Conservation (phyloP, 495 filamentous ascomycete species). For the Penicillium paxilli region DNA sequence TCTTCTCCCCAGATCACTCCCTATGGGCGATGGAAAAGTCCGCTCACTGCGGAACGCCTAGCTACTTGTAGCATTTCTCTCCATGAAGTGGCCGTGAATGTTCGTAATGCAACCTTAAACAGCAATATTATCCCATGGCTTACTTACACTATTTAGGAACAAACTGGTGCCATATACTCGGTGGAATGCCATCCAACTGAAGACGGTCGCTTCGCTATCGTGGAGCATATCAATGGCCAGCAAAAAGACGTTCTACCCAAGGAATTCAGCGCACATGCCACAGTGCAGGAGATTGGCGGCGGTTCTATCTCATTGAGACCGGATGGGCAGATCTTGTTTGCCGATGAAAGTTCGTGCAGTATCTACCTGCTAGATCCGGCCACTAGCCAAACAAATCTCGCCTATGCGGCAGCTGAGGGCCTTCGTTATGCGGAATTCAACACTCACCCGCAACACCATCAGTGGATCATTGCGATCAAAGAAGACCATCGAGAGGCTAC, state of each 20-base stretch:
- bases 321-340: conserved; percentile 40
- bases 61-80: conserved; percentile 31
- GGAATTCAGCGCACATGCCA: conserved; percentile 36
- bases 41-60: conserved; percentile 39
- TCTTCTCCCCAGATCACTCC: conserved; percentile 23
- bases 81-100: conserved; percentile 30
- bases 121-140: neutral
- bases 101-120: neutral
- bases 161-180: conserved; percentile 37
- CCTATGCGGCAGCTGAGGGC: conserved; percentile 23
- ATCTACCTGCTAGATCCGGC: conserved; percentile 38
- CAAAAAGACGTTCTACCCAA: conserved; percentile 39
- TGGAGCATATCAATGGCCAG: conserved; percentile 31
- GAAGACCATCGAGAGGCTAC: conserved; percentile 46
- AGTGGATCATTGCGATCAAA: conserved; percentile 44
- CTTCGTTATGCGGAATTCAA: conserved; percentile 39
- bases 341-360: conserved; percentile 33
- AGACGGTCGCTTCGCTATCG: conserved; percentile 38
- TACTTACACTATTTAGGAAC: conserved; percentile 17
- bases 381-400: conserved; percentile 15
- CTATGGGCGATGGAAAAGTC: conserved; percentile 47
- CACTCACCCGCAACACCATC: conserved; percentile 28
- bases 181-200: conserved; percentile 42
- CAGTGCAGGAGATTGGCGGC: conserved; percentile 43
- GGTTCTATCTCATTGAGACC: conserved; percentile 26